Conservation (phyloP, 2,329 filamentous ascomycete species). For the Apiospora hydei region DNA sequence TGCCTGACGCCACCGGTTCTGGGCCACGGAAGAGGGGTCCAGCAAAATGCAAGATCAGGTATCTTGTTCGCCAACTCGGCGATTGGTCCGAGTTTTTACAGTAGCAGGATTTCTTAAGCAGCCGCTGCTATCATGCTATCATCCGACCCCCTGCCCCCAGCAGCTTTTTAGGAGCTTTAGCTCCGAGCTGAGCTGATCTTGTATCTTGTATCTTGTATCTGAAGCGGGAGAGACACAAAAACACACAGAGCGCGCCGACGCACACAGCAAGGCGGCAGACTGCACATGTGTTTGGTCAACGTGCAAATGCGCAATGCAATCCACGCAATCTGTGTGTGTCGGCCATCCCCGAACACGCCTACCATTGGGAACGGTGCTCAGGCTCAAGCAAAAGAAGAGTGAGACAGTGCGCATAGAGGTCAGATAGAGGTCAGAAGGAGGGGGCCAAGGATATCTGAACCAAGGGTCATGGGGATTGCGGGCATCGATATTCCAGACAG, state of each 20-base stretch:
- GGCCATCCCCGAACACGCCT: not conserved
- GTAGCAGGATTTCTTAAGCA: constrained; percentile 7
- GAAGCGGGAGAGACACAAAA: too few relatives aligned
- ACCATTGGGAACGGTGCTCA: not conserved
- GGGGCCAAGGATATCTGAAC: not conserved
- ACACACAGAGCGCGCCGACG: not conserved
- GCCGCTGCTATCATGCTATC: not conserved
- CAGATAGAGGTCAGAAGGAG: not conserved
- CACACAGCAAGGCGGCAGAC: not conserved
- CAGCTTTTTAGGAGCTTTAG: not conserved
- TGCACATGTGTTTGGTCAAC: not conserved
- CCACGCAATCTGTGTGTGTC: not conserved
- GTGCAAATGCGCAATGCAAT: not conserved
- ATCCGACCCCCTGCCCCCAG: not conserved
- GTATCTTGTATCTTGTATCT: not conserved
- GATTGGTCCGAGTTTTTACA: not conserved
- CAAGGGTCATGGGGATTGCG: not conserved
- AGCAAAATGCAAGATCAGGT: constrained; percentile 9
- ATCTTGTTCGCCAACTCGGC: not conserved
- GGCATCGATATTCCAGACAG: not conserved
- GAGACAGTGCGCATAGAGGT: not conserved
- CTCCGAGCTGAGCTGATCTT: not conserved
- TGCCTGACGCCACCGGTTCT: not conserved
- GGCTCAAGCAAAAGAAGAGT: not conserved
- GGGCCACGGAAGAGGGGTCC: not conserved